Evolutionary conservation across 2,329 filamentous ascomycete genomes (phyloP), one percentile per base, ranked within the genome.

Genomic region (Neopestalotiopsis sp.): DNA sequence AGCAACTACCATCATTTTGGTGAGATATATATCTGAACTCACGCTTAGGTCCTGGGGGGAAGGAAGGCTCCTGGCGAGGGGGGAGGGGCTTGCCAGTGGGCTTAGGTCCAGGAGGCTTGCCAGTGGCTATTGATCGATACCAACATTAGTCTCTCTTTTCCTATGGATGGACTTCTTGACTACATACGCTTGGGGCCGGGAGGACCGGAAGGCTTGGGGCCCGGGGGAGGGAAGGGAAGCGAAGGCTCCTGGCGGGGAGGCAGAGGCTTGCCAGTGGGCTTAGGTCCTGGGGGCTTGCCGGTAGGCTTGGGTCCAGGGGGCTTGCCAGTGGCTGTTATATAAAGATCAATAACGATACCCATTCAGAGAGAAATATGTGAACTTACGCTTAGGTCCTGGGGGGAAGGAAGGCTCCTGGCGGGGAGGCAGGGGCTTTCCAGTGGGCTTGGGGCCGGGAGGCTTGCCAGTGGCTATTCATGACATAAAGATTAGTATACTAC

Each of bases 281-380:
- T 65, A 13, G 63, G 63, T 7, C 63, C 63, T 2, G 42, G 63
- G 28, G 62, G 62, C 62, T 62, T 62, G 30, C 59, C 59, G n/a
- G 59, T 62, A 14, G 59, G 32, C 32, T 38, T 62, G 17, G 57
- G 57, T 13, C 57, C 57, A 4, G 59, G 45, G 45, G 45, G 45
- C 45, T 52, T 52, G 45, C 45, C 45, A 52, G 45, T n/a, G 45
- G 45, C 45, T 52, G 14, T n/a, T 28, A 28, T 17, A 24, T 9
- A 52, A 7, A 52, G 9, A 4, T 52, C 45, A 52, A n/a, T 20
- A 1, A 9, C 45, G 1, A 17, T 7, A 12, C 2, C 7, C 14
- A 52, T n/a, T 9, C 7, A 9, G 20, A 9, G 17, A 6, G 5
- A 52, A 7, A n/a, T 10, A 9, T 52, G 0, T 4, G 24, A 28